These are phyloP conservation scores for Nicotiana knightiana DNA, from an alignment of 257 asterid genomes.

Conservation along the genomic window DNA sequence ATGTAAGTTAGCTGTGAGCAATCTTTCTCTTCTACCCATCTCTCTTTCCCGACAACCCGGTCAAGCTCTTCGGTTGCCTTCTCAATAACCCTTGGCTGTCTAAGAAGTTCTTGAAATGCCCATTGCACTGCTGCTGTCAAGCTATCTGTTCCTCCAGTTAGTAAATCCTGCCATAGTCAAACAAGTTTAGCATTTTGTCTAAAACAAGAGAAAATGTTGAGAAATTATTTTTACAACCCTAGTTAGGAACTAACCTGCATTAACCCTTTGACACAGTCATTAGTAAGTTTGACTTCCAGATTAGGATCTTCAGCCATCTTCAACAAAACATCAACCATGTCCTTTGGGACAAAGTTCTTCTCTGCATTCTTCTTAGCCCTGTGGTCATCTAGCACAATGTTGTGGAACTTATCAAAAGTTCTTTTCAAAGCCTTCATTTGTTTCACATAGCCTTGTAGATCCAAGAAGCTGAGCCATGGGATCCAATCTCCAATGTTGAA, in stretches of 20 bases:
- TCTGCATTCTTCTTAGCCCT: slow-evolving; percentile 5
- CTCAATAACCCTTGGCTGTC: slow-evolving; percentile 19
- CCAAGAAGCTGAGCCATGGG: slow-evolving; percentile 44
- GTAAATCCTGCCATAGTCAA: slow-evolving; percentile 9
- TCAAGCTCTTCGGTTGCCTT: slow-evolving; percentile 27
- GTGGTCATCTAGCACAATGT: slow-evolving; percentile 35
- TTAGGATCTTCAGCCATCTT: slow-evolving; percentile 25
- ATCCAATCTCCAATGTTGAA: slow-evolving; percentile 41
- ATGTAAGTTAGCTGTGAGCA: slow-evolving; percentile 11
- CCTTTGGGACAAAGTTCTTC: slow-evolving; percentile 4
- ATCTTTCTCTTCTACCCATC: slow-evolving; percentile 20
- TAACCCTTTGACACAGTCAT: slow-evolving; percentile 33
- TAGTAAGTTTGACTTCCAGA: slow-evolving; percentile 30
- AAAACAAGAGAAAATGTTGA: neutral
- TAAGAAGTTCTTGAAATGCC: slow-evolving; percentile 19
- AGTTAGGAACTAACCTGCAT: slow-evolving; percentile 20
- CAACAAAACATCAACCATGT: slow-evolving; percentile 26
- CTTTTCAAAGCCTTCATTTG: slow-evolving; percentile 23
- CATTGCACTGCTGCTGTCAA: slow-evolving; percentile 24
- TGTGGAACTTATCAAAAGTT: slow-evolving; percentile 22
- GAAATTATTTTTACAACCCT: neutral
- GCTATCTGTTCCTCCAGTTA: slow-evolving; percentile 24
- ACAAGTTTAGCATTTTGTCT: neutral
- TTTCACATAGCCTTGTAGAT: slow-evolving; percentile 36
- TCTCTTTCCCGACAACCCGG: slow-evolving; percentile 10